These are phyloP conservation scores for Solanum chaucha DNA, from an alignment of 257 asterid genomes.

Conservation along the genomic window DNA sequence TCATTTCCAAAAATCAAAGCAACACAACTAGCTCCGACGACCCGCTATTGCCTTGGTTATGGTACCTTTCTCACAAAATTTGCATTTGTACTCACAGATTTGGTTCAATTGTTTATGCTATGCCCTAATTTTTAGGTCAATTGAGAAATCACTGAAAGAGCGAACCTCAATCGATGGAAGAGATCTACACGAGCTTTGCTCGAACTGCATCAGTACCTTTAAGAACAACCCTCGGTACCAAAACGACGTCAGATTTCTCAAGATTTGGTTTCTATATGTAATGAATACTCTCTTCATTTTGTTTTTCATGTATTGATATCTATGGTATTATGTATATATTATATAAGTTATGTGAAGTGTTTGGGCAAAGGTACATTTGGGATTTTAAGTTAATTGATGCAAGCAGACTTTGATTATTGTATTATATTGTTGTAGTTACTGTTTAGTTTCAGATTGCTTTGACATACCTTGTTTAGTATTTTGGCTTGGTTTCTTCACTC, in stretches of 20 bases:
- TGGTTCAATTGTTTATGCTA: neutral
- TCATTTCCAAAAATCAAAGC: constrained; percentile 20
- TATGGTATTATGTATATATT: neutral
- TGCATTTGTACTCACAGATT: neutral
- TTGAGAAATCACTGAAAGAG: constrained; percentile 24
- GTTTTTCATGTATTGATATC: neutral
- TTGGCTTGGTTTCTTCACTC: neutral
- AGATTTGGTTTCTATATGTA: constrained; percentile 91
- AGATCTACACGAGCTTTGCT: constrained; percentile 34
- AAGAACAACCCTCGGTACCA: constrained; percentile 55
- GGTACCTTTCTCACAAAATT: constrained; percentile 12
- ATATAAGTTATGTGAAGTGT: neutral
- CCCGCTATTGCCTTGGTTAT: constrained; percentile 60
- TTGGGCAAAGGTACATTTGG: neutral
- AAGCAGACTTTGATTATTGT: neutral
- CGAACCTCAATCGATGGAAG: constrained; percentile 9
- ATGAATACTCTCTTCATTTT: neutral
- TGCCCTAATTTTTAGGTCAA: constrained; percentile 34
- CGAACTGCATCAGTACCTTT: constrained; percentile 46
- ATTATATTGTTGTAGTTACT: neutral
- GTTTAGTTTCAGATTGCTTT: neutral
- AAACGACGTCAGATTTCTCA: constrained; percentile 82
- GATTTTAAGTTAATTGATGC: neutral
- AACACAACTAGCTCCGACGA: constrained; percentile 31
- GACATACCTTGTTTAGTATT: neutral